Evolutionary conservation across 2,329 filamentous ascomycete genomes (phyloP).

Genomic region (Cytospora leucostoma): DNA sequence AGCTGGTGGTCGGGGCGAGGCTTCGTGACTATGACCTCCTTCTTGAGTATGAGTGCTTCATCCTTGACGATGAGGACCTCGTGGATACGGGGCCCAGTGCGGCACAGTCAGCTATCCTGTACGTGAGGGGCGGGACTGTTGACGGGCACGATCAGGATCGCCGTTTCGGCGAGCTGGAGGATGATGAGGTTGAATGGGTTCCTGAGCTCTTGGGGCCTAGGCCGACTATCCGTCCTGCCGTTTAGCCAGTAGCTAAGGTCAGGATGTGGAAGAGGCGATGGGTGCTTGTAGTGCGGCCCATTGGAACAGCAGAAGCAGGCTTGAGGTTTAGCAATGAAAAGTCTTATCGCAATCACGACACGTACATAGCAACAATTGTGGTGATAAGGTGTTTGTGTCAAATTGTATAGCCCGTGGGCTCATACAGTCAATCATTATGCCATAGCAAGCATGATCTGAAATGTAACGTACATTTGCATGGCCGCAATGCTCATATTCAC

Average conservation of each 20-base stretch:
- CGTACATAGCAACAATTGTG: too few species aligned
- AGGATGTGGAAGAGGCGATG: neutral
- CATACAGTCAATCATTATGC: too few species aligned
- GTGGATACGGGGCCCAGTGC: neutral
- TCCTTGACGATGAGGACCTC: constrained; percentile 5
- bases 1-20: constrained; percentile 12
- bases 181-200: neutral
- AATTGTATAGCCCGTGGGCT: too few species aligned
- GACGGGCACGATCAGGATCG: neutral
- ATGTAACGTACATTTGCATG: too few species aligned
- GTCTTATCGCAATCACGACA: too few species aligned
- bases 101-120: constrained; percentile 12
- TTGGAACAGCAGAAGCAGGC: too few species aligned
- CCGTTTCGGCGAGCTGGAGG: neutral
- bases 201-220: neutral
- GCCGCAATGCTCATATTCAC: too few species aligned
- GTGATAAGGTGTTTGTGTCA: too few species aligned
- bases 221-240: neutral
- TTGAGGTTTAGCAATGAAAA: too few species aligned
- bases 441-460: too few species aligned
- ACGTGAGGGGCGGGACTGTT: constrained; percentile 2
- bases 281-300: too few species aligned
- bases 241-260: neutral
- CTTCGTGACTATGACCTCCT: constrained; percentile 10
- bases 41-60: constrained; percentile 17